phyloP scores from a whole-genome alignment of 2,329 filamentous ascomycete species.

The Fusarium poae region DNA sequence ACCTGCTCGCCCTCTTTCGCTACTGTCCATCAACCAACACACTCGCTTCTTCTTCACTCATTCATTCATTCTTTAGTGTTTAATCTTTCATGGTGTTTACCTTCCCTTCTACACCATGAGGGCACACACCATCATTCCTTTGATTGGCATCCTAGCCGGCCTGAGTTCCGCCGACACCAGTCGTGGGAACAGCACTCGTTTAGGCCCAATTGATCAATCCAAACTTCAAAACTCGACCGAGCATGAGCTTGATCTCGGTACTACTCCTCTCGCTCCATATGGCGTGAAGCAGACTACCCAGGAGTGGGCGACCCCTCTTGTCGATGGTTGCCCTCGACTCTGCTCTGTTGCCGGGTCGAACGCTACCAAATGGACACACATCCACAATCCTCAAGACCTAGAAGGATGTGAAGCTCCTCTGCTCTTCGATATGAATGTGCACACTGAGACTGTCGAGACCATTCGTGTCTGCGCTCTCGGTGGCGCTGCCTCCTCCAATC shows the following conservation, averaged over 20 bases:
- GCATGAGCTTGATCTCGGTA: not conserved
- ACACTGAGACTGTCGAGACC: constrained; percentile 1
- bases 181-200: not conserved
- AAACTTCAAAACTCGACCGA: constrained; percentile 1
- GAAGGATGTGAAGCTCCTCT: not conserved
- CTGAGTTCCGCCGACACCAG: not conserved
- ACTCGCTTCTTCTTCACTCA: not conserved
- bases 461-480: constrained; percentile 6
- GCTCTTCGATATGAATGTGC: constrained; percentile 3
- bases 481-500: not conserved
- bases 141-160: not conserved
- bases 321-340: constrained; percentile 1
- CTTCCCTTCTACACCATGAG: not conserved
- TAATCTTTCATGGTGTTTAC: not conserved
- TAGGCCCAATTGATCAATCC: not conserved
- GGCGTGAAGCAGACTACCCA: not conserved
- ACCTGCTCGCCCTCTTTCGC: not conserved
- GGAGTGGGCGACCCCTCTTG: constrained; percentile 4
- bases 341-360: not conserved
- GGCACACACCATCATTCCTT: not conserved
- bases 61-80: not conserved
- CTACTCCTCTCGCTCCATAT: not conserved
- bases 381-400: not conserved
- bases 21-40: not conserved
- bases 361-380: constrained; percentile 2